Evolutionary conservation across 331 rosid species (phyloP), one percentile per base, ranked within the genome.

Genomic region (Saraca asoca): DNA sequence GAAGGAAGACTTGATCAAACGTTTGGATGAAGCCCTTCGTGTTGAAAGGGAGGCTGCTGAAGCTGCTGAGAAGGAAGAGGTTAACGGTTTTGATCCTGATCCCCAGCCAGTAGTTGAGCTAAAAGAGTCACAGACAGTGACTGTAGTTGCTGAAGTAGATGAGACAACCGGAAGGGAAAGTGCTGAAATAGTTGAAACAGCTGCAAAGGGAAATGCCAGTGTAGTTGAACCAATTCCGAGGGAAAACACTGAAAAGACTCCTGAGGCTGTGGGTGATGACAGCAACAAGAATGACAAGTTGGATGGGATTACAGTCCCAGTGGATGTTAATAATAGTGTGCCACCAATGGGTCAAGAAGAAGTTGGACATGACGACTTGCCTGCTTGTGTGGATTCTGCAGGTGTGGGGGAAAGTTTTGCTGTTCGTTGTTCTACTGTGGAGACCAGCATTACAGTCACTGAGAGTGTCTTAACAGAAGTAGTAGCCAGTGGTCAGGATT

Each of bases 1-100:
- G 80, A 94, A 94, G 85, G 96, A 90, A 46, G 99, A 94, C 72
- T 85, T 94, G 75, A 69, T 94, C 15, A 85, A 57, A 64, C 97
- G 97, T 9, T 75, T 94, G 77, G 91, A 88, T 45, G 97, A 90
- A 69, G 87, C 88, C 7, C 55, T 94, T 71, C 81, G 82, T 5
- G 18, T 66, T 11, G 95, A 88, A 69, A 83, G 81, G 77, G 95
- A 68, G 56, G 70, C 55, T 63, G 75, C 51, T 0, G 76, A 67
- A 74, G 66, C 68, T 57, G 73, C 29, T 0, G 59, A 51, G 66
- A 67, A 58, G 69, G 79, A 82, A 11, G 62, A 10, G 15, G 82
- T 75, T 35, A 79, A 85, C 52, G 87, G 78, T 52, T 53, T 74
- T 18, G 67, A 75, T 19, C 31, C 15, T 51, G 71, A 70, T 53